Conservation (phyloP, 108 stramenopile genomes). For the Schizochytrium sp. region DNA sequence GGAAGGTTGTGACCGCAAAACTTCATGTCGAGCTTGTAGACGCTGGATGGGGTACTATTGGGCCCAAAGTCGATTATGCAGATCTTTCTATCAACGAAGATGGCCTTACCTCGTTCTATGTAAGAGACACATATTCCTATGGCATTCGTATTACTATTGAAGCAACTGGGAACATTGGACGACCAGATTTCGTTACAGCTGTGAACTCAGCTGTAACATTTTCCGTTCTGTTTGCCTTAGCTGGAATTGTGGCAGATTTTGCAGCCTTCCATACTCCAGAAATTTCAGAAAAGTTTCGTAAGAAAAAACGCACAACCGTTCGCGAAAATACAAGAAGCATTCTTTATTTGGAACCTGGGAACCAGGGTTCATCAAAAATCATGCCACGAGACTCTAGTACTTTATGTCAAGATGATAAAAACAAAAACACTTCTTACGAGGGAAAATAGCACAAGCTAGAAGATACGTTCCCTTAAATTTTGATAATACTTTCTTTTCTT, state of each 20-base stretch:
- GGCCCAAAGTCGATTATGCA: not conserved
- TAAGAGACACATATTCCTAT: not conserved
- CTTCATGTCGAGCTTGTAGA: not conserved
- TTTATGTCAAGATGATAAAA: too few relatives aligned
- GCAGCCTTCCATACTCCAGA: not conserved
- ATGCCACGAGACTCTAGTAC: too few relatives aligned
- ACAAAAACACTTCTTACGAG: too few relatives aligned
- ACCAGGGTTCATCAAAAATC: too few relatives aligned
- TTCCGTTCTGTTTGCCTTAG: not conserved
- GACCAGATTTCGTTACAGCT: not conserved
- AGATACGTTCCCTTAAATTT: too few relatives aligned
- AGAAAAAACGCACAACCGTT: not conserved
- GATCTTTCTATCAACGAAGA: not conserved
- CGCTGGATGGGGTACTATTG: not conserved
- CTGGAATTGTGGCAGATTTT: slow-evolving; percentile 20
- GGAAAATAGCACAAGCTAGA: too few relatives aligned
- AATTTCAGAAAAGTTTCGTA: not conserved
- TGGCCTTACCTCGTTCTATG: not conserved
- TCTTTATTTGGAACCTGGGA: too few relatives aligned
- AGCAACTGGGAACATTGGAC: not conserved
- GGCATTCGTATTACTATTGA: not conserved
- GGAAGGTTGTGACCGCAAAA: not conserved
- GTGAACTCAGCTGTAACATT: not conserved
- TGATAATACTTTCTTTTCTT: too few relatives aligned
- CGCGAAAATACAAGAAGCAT: too few relatives aligned